These are phyloP conservation scores for Albatrellus ellisii DNA, from an alignment of 768 basidiomycete genomes.

Conservation along the genomic window DNA sequence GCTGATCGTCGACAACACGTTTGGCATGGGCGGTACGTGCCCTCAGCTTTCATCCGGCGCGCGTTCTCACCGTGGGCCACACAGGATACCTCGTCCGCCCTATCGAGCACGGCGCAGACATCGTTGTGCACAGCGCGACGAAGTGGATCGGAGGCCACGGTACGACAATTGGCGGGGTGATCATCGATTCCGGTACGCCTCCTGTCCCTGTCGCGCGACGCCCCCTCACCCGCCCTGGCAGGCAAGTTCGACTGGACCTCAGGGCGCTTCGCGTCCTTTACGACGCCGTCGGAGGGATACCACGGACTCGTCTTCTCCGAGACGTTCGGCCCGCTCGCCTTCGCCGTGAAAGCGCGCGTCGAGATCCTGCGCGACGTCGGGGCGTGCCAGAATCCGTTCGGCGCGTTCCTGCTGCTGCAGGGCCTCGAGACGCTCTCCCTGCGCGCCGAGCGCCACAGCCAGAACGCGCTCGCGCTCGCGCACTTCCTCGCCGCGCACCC, in stretches of 20 bases:
- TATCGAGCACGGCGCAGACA: slow-evolving; percentile 65
- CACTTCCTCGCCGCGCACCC: slow-evolving; percentile 48
- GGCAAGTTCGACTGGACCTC: slow-evolving; percentile 70
- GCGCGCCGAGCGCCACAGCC: slow-evolving; percentile 55
- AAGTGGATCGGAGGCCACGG: slow-evolving; percentile 84
- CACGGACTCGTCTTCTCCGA: slow-evolving; percentile 58
- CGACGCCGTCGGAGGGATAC: slow-evolving; percentile 62
- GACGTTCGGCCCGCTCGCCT: slow-evolving; percentile 51
- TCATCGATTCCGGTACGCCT: slow-evolving; percentile 52
- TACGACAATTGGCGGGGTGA: slow-evolving; percentile 64
- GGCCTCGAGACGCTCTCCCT: slow-evolving; percentile 69
- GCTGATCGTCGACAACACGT: slow-evolving; percentile 72
- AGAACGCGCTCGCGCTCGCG: slow-evolving; percentile 61
- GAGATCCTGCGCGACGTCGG: slow-evolving; percentile 58
- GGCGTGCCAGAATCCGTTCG: slow-evolving; percentile 54
- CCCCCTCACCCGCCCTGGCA: slow-evolving; percentile 9
- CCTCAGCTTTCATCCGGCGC: neutral
- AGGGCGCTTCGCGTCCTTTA: slow-evolving; percentile 64
- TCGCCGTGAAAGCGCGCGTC: slow-evolving; percentile 51
- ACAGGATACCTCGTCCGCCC: slow-evolving; percentile 49
- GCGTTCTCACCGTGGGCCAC: neutral
- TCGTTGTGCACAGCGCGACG: slow-evolving; percentile 68
- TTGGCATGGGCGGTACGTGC: slow-evolving; percentile 46
- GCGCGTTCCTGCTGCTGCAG: slow-evolving; percentile 62
- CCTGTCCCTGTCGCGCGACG: neutral